These are phyloP conservation scores for Trichoderma simmonsii DNA, from an alignment of 2,329 filamentous ascomycete species.

Conservation along the genomic window DNA sequence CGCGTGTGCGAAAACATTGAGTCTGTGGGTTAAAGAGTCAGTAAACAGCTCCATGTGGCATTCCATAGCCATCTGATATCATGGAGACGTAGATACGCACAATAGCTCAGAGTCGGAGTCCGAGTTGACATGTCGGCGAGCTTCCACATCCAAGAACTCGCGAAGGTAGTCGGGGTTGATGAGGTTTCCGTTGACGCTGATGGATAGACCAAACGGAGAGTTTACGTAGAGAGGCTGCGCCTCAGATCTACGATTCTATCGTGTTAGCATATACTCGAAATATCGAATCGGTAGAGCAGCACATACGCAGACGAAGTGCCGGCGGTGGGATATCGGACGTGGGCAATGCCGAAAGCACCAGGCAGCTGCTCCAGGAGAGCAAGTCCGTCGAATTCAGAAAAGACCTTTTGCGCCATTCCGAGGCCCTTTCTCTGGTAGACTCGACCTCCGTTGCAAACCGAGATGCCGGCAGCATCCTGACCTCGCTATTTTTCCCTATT, in stretches of 20 bases:
- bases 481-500: constrained; percentile 1
- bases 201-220: constrained; percentile 75
- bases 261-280: constrained; percentile 33
- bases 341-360: constrained; percentile 63
- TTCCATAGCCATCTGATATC: constrained; percentile 11
- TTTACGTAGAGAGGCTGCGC: constrained; percentile 91
- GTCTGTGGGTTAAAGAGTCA: constrained; percentile 30
- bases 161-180: constrained; percentile 71
- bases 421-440: constrained; percentile 90
- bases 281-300: background rate
- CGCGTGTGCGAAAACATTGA: constrained; percentile 85
- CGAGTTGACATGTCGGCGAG: constrained; percentile 84
- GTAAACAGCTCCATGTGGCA: background rate
- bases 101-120: constrained; percentile 74
- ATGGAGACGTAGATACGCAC: constrained; percentile 3
- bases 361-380: constrained; percentile 55
- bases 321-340: constrained; percentile 85
- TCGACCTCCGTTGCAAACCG: constrained; percentile 72
- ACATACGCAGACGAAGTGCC: constrained; percentile 62
- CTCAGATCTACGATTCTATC: constrained; percentile 59
- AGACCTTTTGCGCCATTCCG: constrained; percentile 60
- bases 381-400: background rate
- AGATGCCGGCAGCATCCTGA: constrained; percentile 69
- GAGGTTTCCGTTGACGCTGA: constrained; percentile 85
- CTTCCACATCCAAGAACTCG: constrained; percentile 70